phyloP scores from a whole-genome alignment of 441 rosid species.

The Erodium trifolium region DNA sequence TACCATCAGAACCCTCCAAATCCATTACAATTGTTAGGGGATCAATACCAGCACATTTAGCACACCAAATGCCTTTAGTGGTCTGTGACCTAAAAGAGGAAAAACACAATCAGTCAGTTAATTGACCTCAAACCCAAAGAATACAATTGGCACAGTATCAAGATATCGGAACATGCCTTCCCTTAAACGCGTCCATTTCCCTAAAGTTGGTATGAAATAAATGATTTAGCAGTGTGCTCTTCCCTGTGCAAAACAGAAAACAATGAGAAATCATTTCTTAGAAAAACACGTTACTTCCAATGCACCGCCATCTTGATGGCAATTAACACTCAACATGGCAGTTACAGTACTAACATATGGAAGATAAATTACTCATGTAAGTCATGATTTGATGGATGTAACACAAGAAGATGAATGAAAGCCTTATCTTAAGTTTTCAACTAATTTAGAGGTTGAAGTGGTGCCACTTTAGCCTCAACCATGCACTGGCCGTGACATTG shows the following conservation, averaged over 20 bases:
- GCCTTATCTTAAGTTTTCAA: not conserved
- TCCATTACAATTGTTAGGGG: conserved; percentile 98
- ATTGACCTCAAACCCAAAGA: not conserved
- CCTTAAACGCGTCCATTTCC: conserved; percentile 98
- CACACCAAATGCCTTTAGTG: conserved; percentile 97
- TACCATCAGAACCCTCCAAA: conserved; percentile 98
- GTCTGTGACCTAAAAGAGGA: conserved; percentile 40
- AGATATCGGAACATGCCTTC: conserved; percentile 49
- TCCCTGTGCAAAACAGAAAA: conserved; percentile 51
- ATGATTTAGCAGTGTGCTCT: conserved; percentile 87
- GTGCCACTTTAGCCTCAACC: not conserved
- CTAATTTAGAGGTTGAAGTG: conserved; percentile 5
- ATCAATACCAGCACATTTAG: conserved; percentile 82
- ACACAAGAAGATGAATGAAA: not conserved
- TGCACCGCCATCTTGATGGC: not conserved
- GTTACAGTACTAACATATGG: not conserved
- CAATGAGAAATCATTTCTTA: not conserved
- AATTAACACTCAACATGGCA: not conserved
- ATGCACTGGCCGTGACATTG: conserved; percentile 1
- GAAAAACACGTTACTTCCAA: not conserved
- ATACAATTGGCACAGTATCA: not conserved
- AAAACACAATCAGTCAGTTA: conserved; percentile 8
- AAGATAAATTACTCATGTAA: not conserved
- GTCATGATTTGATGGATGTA: not conserved
- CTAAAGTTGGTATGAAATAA: conserved; percentile 85